A percentile compares a stretch with the other conserved stretches of the same genome.
These are phyloP conservation scores for Pleomassaria siparia DNA, from an alignment of 2,329 filamentous ascomycete genomes.

Conservation along the genomic window DNA sequence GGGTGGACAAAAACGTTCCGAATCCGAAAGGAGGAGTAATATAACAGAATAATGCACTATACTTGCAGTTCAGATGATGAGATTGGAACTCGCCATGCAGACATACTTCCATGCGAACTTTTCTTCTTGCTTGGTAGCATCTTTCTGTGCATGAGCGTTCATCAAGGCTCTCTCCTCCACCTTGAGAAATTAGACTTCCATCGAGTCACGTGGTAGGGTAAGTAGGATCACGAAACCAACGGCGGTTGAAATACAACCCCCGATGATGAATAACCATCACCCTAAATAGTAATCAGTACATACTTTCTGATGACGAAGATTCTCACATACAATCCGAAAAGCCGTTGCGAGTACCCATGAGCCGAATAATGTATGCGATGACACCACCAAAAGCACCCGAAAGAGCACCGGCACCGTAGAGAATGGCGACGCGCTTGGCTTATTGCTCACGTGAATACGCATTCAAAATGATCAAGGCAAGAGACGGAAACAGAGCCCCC, in stretches of 20 bases:
- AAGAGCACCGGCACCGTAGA: conserved; percentile 47
- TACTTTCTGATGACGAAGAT: too few relatives aligned
- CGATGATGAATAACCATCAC: conserved; percentile 43
- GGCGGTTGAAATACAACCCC: conserved; percentile 38
- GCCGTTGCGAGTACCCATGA: conserved; percentile 13
- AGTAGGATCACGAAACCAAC: conserved; percentile 32
- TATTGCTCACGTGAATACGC: conserved; percentile 50
- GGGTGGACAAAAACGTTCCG: conserved; percentile 1
- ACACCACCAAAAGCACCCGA: conserved; percentile 46
- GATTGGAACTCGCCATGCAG: conserved; percentile 40
- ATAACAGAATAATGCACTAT: conserved; percentile 49
- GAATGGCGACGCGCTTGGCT: conserved; percentile 48
- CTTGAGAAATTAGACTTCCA: conserved; percentile 44
- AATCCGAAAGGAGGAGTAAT: conserved; percentile 44
- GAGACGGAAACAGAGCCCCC: conserved; percentile 57
- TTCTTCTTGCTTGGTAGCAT: conserved; percentile 44
- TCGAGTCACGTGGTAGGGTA: conserved; percentile 36
- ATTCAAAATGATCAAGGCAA: conserved; percentile 56
- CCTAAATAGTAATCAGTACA: too few relatives aligned
- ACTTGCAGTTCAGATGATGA: conserved; percentile 52
- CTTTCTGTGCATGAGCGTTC: conserved; percentile 50
- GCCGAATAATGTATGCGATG: conserved; percentile 34
- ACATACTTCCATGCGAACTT: conserved; percentile 44
- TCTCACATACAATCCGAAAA: conserved; percentile 53
- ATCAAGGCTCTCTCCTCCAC: conserved; percentile 43